A percentile compares a stretch with the other conserved stretches of the same genome.
Evolutionary conservation across 257 asterid species (phyloP).

Genomic region (Primulina huaijiensis): DNA sequence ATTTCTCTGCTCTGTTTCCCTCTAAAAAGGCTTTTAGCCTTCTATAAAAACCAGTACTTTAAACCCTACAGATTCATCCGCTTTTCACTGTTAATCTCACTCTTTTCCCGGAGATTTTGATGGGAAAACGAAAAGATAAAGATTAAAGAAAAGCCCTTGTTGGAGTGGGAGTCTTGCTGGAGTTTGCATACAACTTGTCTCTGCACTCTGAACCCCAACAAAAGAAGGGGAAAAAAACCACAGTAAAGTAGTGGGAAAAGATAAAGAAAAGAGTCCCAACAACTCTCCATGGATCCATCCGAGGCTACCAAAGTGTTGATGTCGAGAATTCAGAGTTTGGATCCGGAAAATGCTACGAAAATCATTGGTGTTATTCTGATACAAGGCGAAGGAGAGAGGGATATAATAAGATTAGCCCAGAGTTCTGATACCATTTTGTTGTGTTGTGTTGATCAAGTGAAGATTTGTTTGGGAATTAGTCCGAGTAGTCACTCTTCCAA

Average conservation of each 20-base stretch:
- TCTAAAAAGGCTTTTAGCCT: neutral
- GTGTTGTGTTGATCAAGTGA: conserved; percentile 10
- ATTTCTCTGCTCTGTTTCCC: neutral
- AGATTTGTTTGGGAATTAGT: neutral
- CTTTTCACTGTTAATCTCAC: neutral
- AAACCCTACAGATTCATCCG: neutral
- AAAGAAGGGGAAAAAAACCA: neutral
- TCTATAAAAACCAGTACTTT: neutral
- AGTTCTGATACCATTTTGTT: neutral
- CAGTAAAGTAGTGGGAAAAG: neutral
- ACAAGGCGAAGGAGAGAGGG: neutral
- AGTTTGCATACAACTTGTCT: neutral
- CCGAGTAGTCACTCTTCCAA: neutral
- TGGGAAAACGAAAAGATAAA: neutral
- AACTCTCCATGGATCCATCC: neutral
- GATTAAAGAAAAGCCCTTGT: neutral
- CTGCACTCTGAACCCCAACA: neutral
- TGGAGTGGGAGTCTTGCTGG: neutral
- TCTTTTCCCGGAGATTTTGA: neutral
- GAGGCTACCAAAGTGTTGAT: neutral
- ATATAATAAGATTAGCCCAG: neutral
- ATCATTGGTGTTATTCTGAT: neutral
- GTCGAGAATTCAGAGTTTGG: neutral
- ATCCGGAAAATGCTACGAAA: neutral
- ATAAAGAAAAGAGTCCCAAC: neutral